Percentiles rank a stretch among this genome's conserved stretches.
Evolutionary conservation across 805 yeast genomes (phyloP).

Genomic region (Wickerhamiella alocasiicola): DNA sequence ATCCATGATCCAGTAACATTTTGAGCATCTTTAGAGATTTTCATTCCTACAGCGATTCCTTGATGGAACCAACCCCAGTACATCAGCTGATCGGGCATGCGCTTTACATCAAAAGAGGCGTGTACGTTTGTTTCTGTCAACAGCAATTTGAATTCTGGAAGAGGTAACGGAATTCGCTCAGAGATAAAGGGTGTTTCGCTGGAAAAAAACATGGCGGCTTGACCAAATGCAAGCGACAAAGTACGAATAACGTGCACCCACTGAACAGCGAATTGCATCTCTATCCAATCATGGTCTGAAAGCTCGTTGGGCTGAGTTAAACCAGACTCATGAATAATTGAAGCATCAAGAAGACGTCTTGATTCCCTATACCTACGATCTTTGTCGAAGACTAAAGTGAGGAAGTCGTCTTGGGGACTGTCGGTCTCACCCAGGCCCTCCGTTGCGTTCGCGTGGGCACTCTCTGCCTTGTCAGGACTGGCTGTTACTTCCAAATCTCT

Average conservation of each 20-base stretch:
- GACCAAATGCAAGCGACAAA: slow-evolving; percentile 61
- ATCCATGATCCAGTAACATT: slow-evolving; percentile 87
- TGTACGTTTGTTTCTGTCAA: slow-evolving; percentile 57
- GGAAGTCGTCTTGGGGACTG: slow-evolving; percentile 20
- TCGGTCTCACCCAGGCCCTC: not conserved
- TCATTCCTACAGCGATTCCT: slow-evolving; percentile 80
- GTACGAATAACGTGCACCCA: slow-evolving; percentile 56
- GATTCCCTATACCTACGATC: slow-evolving; percentile 76
- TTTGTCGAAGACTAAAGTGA: slow-evolving; percentile 40
- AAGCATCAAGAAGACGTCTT: slow-evolving; percentile 56
- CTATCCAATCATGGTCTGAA: slow-evolving; percentile 44
- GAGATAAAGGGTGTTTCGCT: slow-evolving; percentile 69
- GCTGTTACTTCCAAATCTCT: slow-evolving; percentile 6
- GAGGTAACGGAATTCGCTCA: slow-evolving; percentile 71
- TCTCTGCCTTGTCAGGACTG: not conserved
- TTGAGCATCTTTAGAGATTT: slow-evolving; percentile 52
- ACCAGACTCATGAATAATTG: slow-evolving; percentile 42
- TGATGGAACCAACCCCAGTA: slow-evolving; percentile 88
- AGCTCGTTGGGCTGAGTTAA: slow-evolving; percentile 31
- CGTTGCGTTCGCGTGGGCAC: slow-evolving; percentile 31
- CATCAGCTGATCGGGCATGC: slow-evolving; percentile 36
- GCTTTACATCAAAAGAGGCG: slow-evolving; percentile 44
- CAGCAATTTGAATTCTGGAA: slow-evolving; percentile 52
- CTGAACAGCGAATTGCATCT: slow-evolving; percentile 45
- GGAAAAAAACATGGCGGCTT: slow-evolving; percentile 59